Percentiles rank a stretch among this genome's conserved stretches.
phyloP scores from a whole-genome alignment of 2,329 filamentous ascomycete species.

The Thermothelomyces thermophilus region DNA sequence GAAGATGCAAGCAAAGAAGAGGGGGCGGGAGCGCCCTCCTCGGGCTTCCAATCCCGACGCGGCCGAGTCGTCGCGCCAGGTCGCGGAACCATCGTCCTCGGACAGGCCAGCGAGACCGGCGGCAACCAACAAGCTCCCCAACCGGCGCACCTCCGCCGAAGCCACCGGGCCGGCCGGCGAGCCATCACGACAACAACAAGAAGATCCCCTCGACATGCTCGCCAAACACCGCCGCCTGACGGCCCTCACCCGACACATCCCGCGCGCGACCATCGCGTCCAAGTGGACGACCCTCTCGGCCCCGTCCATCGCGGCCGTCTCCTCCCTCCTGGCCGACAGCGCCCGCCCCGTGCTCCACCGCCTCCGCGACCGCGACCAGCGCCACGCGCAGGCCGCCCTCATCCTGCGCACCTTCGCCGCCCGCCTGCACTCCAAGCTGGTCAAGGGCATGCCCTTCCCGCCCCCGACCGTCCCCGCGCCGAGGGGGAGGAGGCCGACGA shows the following conservation, averaged over 20 bases:
- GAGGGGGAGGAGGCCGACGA: conserved; percentile 16
- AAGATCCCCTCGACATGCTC: not conserved
- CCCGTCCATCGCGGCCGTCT: conserved; percentile 49
- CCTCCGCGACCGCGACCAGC: conserved; percentile 42
- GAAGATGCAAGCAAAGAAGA: conserved; percentile 8
- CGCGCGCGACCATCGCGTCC: conserved; percentile 58
- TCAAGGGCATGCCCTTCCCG: conserved; percentile 60
- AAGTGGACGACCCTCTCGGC: conserved; percentile 58
- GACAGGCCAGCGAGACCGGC: not conserved
- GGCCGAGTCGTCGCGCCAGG: not conserved
- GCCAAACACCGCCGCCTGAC: conserved; percentile 45
- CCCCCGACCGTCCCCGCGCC: conserved; percentile 34
- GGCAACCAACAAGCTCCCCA: not conserved
- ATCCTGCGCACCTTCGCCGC: conserved; percentile 50
- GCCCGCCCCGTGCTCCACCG: conserved; percentile 57
- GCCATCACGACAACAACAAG: not conserved
- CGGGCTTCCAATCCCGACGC: conserved; percentile 2
- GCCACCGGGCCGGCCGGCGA: not conserved
- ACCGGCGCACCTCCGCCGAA: not conserved
- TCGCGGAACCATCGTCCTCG: not conserved
- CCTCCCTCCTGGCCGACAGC: conserved; percentile 49
- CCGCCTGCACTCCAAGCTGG: conserved; percentile 51
- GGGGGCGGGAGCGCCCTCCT: not conserved
- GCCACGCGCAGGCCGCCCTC: conserved; percentile 47
- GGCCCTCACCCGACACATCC: conserved; percentile 46